Conservation (phyloP, 2,329 filamentous ascomycete species). For the Talaromyces sp. region DNA sequence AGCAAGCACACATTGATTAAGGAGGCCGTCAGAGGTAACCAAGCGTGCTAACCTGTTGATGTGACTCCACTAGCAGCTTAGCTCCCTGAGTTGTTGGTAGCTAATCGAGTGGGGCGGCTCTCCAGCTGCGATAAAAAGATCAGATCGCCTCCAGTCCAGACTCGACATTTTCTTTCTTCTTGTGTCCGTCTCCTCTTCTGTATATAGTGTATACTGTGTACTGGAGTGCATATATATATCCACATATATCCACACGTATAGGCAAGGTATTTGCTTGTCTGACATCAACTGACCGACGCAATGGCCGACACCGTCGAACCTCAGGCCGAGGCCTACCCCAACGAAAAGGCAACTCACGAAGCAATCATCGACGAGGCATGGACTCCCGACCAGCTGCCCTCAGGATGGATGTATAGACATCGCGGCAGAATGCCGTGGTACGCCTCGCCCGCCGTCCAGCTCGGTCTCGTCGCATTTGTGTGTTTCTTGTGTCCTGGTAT, state of each 20-base stretch:
- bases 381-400: constrained; percentile 15
- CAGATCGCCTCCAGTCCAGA: constrained; percentile 3
- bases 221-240: not conserved
- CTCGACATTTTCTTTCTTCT: not conserved
- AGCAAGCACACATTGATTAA: not conserved
- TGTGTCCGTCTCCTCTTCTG: not conserved
- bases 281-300: not conserved
- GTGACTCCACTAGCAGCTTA: constrained; percentile 7
- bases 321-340: not conserved
- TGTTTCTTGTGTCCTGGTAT: constrained; percentile 67
- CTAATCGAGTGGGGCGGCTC: not conserved
- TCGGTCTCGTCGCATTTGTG: constrained; percentile 64
- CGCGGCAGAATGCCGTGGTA: constrained; percentile 59
- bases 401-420: constrained; percentile 55
- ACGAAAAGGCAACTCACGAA: constrained; percentile 9
- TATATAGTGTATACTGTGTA: not conserved
- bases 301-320: constrained; percentile 11
- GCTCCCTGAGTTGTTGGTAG: not conserved
- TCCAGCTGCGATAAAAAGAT: constrained; percentile 10
- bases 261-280: not conserved
- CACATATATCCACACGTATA: not conserved
- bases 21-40: constrained; percentile 4
- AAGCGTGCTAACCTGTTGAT: constrained; percentile 3
- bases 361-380: constrained; percentile 9
- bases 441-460: constrained; percentile 66